Evolutionary conservation across 2,329 filamentous ascomycete species (phyloP), one percentile per base, ranked within the genome.

Genomic region (Fusarium verticillioides): DNA sequence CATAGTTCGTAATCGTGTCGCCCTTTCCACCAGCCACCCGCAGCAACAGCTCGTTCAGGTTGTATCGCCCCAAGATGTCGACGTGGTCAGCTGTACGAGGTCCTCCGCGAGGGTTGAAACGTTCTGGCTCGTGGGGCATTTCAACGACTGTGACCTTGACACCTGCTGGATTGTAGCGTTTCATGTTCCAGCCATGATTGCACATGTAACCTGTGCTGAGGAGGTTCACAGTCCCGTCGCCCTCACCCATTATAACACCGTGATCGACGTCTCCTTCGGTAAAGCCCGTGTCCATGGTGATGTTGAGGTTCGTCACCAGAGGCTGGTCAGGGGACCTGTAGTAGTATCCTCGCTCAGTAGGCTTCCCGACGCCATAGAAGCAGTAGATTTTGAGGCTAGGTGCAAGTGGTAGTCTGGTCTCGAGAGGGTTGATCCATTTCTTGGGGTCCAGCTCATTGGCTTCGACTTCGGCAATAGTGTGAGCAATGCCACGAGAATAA

Each of bases 201-300:
- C 96, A 99, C 96, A 99, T 98, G 81, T 98, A 99, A 5, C 96
- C 96, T 2, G 91, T 90, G 76, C 93, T 97, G 16, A 99, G 84
- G n/a, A 99, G 83, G 73, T 95, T 97, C 46, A 99, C 96, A 0
- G 96, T 99, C 3, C 96, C 96, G 77, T 99, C 96, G 8, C 96
- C 96, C 81, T 98, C 96, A 42, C 96, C 96, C 87, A 98, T 92
- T 39, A 97, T 87, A n/a, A 99, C 94, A 30, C 96, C 96, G 74
- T 93, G 96, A 79, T 99, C 95, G 9, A 91, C 86, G 7, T 87
- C 85, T 21, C 86, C 88, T 59, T 86, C 85, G 4, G 86, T 92
- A 37, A 92, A 80, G 2, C 84, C 85, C 1, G 91, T 93, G 76
- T 94, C 92, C 43, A 94, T 93, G 5, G 91, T 93, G 74, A 94